Base-by-base conservation (phyloP, 169 alveolate genomes). In the Cryptosporidium viatorum region DNA sequence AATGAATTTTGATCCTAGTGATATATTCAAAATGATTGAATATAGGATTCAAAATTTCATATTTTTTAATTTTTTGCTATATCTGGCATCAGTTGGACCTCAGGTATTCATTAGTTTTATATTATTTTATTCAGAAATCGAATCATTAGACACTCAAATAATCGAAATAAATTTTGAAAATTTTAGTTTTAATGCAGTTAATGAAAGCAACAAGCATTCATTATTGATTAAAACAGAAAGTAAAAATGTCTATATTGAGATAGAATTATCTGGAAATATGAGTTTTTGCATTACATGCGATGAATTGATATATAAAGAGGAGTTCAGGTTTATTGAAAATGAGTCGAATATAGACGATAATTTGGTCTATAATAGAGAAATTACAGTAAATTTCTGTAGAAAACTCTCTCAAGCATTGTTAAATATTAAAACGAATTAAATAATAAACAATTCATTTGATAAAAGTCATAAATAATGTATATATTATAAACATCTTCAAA, bases 21-120 rank as follows among this genome's bases (percentile, higher is more conserved):
- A 73, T 31, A 33, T 73, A 52, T 55, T 52, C 71, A 73, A 35
- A 73, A 18, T 73, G 0, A 73, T 73, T 73, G 86, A 73, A 10
- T 37, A 18, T 2, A 73, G 86, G 55, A 55, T 73, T 31, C 37
- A 55, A 9, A 73, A 73, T 21, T 73, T 73, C 18, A 9, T 35
- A 7, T 55, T 73, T 55, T 73, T 73, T 26, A 73, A 37, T 58
- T 73, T 73, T 73, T 9, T 73, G 3, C 10, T 73, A 37, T 55
- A 73, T 55, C 21, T 73, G 21, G 52, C 68, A 51, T 73, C 86
- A 52, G 14, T 26, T 33, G 51, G 71, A 12, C 86, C 86, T 8
- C n/a, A 48, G 14, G 8, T 29, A 1, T 48, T 71, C 14, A 50
- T 50, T 43, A 48, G 23, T 23, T 71, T 71, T 21, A 71, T 71